Conservation (phyloP, 108 stramenopile genomes). For the Hondaea fermentalgiana region DNA sequence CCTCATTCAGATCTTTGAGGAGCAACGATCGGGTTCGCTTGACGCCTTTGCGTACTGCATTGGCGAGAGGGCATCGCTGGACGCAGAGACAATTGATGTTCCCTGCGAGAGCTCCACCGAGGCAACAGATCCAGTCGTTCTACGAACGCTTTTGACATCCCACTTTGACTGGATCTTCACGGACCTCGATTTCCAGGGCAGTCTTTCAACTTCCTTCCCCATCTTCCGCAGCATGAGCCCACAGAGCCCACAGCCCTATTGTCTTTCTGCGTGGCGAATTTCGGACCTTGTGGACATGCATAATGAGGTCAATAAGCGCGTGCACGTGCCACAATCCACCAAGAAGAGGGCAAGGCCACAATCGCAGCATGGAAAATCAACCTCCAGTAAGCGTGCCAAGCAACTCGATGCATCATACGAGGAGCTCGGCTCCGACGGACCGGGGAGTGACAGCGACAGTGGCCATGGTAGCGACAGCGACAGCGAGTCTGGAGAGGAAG, state of each 20-base stretch:
- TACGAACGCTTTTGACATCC: background rate
- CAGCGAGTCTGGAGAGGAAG: background rate
- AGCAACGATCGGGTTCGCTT: background rate
- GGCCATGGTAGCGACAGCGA: background rate
- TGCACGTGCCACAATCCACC: no score
- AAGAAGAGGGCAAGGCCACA: no score
- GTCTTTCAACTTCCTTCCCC: background rate
- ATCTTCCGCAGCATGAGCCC: background rate
- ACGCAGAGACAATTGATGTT: background rate
- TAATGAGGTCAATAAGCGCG: no score
- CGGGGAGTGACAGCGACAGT: background rate
- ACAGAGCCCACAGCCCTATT: background rate
- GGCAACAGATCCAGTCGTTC: background rate
- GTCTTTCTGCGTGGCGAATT: no score
- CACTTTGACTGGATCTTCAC: background rate
- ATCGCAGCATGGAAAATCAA: no score
- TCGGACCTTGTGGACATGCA: no score
- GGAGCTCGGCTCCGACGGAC: background rate
- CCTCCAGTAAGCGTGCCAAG: background rate
- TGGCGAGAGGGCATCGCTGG: background rate
- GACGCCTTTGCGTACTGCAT: background rate
- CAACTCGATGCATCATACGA: background rate
- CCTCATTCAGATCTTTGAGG: background rate
- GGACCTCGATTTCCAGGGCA: background rate
- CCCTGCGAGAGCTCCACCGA: background rate